A percentile compares a stretch with the other conserved stretches of the same genome.
Conservation (phyloP, 2,329 filamentous ascomycete genomes). For the Teratosphaeria zuluensis region DNA sequence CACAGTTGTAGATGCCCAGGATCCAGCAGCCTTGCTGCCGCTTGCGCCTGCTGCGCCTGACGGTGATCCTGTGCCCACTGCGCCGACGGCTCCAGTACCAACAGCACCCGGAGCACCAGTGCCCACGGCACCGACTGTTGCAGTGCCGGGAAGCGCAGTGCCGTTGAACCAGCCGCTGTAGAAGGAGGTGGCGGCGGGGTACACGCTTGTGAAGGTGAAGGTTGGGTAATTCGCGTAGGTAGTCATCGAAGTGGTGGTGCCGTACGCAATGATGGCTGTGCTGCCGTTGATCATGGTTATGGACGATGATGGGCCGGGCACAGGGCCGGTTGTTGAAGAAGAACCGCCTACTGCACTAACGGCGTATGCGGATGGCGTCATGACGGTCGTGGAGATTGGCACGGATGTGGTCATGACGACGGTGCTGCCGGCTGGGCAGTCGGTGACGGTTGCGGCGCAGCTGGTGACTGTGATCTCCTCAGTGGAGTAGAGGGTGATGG, state of each 20-base stretch:
- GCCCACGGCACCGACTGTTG: neutral
- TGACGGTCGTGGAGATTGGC: slow-evolving; percentile 1
- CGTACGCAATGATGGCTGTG: slow-evolving; percentile 4
- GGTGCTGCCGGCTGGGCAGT: neutral
- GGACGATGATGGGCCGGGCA: slow-evolving; percentile 1
- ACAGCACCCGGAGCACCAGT: slow-evolving; percentile 2
- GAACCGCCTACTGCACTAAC: neutral
- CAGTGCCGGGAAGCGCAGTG: neutral
- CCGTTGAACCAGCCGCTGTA: neutral
- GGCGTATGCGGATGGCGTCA: neutral
- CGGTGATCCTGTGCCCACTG: neutral
- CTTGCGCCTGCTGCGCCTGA: neutral
- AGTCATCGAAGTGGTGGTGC: slow-evolving; percentile 2
- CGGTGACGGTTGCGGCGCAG: neutral
- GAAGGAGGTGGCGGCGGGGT: slow-evolving; percentile 1
- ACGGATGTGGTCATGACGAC: neutral
- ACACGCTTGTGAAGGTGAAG: slow-evolving; percentile 1
- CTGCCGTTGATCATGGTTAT: slow-evolving; percentile 5
- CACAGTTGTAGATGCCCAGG: neutral
- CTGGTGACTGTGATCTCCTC: neutral
- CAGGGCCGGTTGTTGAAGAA: neutral
- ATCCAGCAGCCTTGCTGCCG: neutral
- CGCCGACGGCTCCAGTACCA: neutral
- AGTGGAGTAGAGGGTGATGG: neutral
- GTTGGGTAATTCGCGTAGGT: slow-evolving; percentile 5